A percentile compares a stretch with the other conserved stretches of the same genome.
Evolutionary conservation across 805 yeast genomes (phyloP).

Genomic region (Candida railenensis): DNA sequence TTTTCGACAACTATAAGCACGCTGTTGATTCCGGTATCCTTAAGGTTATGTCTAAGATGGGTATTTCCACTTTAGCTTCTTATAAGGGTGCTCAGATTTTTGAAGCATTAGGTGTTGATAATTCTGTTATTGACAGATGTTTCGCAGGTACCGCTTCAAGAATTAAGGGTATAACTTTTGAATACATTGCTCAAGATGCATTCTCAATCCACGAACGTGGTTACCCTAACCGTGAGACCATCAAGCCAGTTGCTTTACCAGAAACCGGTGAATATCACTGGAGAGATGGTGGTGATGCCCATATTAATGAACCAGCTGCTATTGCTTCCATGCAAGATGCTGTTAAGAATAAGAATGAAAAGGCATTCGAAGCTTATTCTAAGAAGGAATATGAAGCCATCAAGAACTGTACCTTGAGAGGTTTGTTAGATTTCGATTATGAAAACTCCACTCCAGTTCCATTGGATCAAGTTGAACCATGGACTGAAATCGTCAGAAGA

Average conservation of each 20-base stretch:
- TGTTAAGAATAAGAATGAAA: conserved; percentile 94
- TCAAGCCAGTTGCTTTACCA: conserved; percentile 73
- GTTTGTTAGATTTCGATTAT: conserved; percentile 87
- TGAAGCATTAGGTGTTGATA: conserved; percentile 94
- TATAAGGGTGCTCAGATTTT: conserved; percentile 99
- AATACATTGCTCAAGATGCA: conserved; percentile 95
- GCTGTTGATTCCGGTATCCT: conserved; percentile 89
- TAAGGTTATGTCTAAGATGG: conserved; percentile 99
- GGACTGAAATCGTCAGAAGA: conserved; percentile 98
- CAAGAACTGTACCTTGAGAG: conserved; percentile 89
- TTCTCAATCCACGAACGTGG: conserved; percentile 92
- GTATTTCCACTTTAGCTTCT: conserved; percentile 96
- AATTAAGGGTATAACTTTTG: conserved; percentile 93
- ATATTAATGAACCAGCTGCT: conserved; percentile 91
- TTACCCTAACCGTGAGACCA: conserved; percentile 72
- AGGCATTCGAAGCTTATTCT: conserved; percentile 86
- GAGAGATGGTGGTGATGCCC: conserved; percentile 98
- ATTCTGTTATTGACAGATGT: conserved; percentile 91
- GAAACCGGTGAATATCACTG: conserved; percentile 98
- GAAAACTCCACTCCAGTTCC: conserved; percentile 75
- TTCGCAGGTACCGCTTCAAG: conserved; percentile 97
- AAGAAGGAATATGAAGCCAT: conserved; percentile 90
- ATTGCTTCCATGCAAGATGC: conserved; percentile 96
- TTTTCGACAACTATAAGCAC: conserved; percentile 75
- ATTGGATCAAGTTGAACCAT: conserved; percentile 96